Evolutionary conservation across 2,329 filamentous ascomycete genomes (phyloP).

Genomic region (Colletotrichum incanum): DNA sequence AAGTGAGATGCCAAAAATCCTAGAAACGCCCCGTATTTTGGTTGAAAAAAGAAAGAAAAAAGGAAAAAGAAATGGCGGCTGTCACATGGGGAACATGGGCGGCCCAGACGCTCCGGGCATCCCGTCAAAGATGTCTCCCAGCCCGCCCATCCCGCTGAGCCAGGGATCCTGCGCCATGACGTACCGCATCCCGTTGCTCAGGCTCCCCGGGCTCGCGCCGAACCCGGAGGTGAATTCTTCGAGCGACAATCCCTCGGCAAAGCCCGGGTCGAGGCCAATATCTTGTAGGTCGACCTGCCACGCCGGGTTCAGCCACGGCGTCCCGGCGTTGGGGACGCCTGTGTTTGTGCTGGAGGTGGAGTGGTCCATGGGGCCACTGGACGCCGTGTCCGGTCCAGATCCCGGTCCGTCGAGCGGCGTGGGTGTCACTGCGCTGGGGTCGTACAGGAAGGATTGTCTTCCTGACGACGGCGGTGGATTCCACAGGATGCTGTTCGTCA

Average conservation of each 20-base stretch:
- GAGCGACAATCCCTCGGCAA: constrained; percentile 38
- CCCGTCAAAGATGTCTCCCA: constrained; percentile 52
- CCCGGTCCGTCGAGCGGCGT: constrained; percentile 16
- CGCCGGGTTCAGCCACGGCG: constrained; percentile 25
- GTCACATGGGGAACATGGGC: constrained; percentile 55
- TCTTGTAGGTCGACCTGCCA: constrained; percentile 33
- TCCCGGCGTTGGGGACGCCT: background rate
- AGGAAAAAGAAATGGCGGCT: background rate
- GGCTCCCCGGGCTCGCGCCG: constrained; percentile 36
- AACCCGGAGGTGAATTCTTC: constrained; percentile 43
- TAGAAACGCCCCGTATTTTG: background rate
- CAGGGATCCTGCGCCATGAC: constrained; percentile 58
- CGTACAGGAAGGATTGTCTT: constrained; percentile 58
- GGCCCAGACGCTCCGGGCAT: constrained; percentile 49
- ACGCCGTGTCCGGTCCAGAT: constrained; percentile 17
- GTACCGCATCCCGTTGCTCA: constrained; percentile 51
- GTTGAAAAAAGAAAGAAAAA: no score
- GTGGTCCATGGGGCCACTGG: constrained; percentile 9
- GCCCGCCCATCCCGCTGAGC: constrained; percentile 55
- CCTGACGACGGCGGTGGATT: constrained; percentile 46
- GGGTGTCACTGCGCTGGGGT: constrained; percentile 41
- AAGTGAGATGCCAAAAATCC: background rate
- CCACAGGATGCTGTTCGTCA: constrained; percentile 42
- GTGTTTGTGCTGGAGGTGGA: background rate
- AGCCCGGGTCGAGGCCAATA: constrained; percentile 37